Evolutionary conservation across 164 flowering plant genomes (phyloP).

Genomic region (Berberis thunbergii): DNA sequence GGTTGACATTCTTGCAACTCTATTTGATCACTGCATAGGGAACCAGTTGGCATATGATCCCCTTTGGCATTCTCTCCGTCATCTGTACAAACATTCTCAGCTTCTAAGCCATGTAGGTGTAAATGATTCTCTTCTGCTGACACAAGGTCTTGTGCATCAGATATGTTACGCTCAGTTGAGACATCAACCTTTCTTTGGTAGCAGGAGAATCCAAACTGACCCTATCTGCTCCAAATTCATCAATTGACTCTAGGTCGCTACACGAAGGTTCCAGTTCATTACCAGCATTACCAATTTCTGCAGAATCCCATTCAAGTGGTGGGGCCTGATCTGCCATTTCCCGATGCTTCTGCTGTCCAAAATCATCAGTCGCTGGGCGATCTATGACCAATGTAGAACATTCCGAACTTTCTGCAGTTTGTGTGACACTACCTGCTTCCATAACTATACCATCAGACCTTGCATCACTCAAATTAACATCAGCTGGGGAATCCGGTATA

Average conservation of each 20-base stretch:
- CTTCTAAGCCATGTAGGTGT: conserved; percentile 9
- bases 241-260: conserved; percentile 9
- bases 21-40: conserved; percentile 11
- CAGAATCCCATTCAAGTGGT: conserved; percentile 15
- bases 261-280: conserved; percentile 11
- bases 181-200: conserved; percentile 11
- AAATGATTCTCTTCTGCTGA: conserved; percentile 7
- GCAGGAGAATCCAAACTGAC: conserved; percentile 3
- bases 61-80: conserved; percentile 2
- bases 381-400: conserved; percentile 6
- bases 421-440: conserved; percentile 12
- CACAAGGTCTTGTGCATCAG: conserved; percentile 2
- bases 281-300: conserved; percentile 14
- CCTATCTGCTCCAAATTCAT: conserved; percentile 3
- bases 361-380: conserved; percentile 10
- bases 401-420: conserved; percentile 11
- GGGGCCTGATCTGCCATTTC: conserved; percentile 15
- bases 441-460: conserved; percentile 12
- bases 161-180: too few species aligned
- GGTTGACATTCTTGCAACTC: conserved; percentile 10
- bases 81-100: conserved; percentile 7
- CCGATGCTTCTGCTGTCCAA: conserved; percentile 12
- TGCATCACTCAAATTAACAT: conserved; percentile 8
- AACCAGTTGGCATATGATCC: conserved; percentile 6
- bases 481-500: conserved; percentile 7